A percentile compares a stretch with the other conserved stretches of the same genome.
Evolutionary conservation across 805 yeast genomes (phyloP).

Genomic region (Cyberlindnera bimundalis): DNA sequence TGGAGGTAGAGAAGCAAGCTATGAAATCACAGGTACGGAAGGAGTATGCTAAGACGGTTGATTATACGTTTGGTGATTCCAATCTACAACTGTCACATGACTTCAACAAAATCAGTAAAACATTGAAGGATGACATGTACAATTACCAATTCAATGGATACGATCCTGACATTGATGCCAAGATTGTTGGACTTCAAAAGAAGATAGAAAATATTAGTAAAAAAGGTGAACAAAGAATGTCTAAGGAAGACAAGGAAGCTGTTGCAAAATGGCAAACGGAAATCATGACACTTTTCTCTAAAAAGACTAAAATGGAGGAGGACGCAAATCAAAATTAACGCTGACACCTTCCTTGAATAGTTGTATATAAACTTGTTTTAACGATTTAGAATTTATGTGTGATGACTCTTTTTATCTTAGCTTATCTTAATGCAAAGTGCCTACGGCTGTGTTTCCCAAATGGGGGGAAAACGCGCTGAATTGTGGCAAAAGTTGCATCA

Average conservation of each 20-base stretch:
- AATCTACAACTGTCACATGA: conserved; percentile 1
- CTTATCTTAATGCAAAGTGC: too few relatives aligned
- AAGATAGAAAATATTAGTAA: conserved; percentile 4
- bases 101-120: conserved; percentile 11
- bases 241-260: conserved; percentile 1
- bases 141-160: conserved; percentile 6
- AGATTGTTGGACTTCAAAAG: conserved; percentile 6
- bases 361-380: not conserved
- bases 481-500: not conserved
- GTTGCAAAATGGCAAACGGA: conserved; percentile 4
- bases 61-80: conserved; percentile 13
- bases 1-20: not conserved
- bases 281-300: conserved; percentile 4
- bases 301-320: conserved; percentile 1
- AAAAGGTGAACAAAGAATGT: conserved; percentile 2
- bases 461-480: too few relatives aligned
- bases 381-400: too few relatives aligned
- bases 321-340: too few relatives aligned
- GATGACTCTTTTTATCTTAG: too few relatives aligned
- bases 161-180: conserved; percentile 13
- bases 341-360: too few relatives aligned
- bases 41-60: conserved; percentile 14
- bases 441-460: too few relatives aligned
- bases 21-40: conserved; percentile 5
- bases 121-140: conserved; percentile 13